phyloP scores from a whole-genome alignment of 2,329 filamentous ascomycete genomes.

The Fusarium begoniae region DNA sequence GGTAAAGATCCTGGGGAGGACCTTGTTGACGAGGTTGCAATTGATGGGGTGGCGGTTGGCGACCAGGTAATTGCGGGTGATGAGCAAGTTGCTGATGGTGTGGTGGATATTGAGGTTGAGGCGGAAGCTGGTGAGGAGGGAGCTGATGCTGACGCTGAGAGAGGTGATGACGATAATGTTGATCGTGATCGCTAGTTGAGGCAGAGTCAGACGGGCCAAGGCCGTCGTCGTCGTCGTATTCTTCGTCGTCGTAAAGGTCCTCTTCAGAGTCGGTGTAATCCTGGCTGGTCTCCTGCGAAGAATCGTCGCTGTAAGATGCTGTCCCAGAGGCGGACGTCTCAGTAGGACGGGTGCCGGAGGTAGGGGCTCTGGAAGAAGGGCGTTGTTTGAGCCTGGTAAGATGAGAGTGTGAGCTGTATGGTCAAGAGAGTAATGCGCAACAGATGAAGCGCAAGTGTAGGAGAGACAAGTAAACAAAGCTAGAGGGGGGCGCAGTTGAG shows the following conservation, averaged over 20 bases:
- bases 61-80: slow-evolving; percentile 43
- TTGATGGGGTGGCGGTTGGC: slow-evolving; percentile 47
- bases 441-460: slow-evolving; percentile 11
- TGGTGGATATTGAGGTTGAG: slow-evolving; percentile 49
- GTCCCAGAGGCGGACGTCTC: slow-evolving; percentile 46
- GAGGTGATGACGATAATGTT: slow-evolving; percentile 45
- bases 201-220: slow-evolving; percentile 68
- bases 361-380: slow-evolving; percentile 37
- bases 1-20: slow-evolving; percentile 46
- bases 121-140: slow-evolving; percentile 43
- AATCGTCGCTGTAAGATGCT: slow-evolving; percentile 51
- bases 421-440: not conserved
- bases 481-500: slow-evolving; percentile 30
- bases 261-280: slow-evolving; percentile 46
- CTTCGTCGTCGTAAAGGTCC: slow-evolving; percentile 50
- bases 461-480: slow-evolving; percentile 31
- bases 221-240: slow-evolving; percentile 55
- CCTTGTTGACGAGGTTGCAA: slow-evolving; percentile 50
- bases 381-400: slow-evolving; percentile 43
- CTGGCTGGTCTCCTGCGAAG: slow-evolving; percentile 45
- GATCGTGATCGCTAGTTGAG: slow-evolving; percentile 48
- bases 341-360: slow-evolving; percentile 35
- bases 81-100: slow-evolving; percentile 46
- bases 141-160: slow-evolving; percentile 46
- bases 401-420: slow-evolving; percentile 34